Evolutionary conservation across 768 basidiomycete genomes (phyloP).

Genomic region (Trametes meyenii): DNA sequence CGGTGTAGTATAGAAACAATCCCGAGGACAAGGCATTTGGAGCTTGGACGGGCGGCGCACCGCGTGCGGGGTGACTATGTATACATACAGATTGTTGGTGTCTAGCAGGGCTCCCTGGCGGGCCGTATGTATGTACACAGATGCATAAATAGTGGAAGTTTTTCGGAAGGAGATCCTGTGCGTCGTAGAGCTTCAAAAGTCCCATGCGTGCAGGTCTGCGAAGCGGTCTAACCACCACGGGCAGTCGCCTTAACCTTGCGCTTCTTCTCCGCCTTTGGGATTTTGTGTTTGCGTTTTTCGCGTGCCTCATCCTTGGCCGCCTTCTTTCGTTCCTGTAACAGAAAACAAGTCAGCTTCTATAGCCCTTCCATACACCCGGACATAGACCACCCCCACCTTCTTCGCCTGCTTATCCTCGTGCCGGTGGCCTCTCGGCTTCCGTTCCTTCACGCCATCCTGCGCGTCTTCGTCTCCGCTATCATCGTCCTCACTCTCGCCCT

Average conservation of each 20-base stretch:
- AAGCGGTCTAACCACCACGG: conserved; percentile 27
- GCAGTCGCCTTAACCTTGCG: conserved; percentile 64
- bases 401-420: conserved; percentile 92
- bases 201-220: neutral
- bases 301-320: conserved; percentile 82
- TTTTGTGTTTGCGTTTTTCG: conserved; percentile 89
- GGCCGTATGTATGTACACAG: neutral
- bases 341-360: conserved; percentile 17
- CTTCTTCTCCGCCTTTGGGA: conserved; percentile 96
- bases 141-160: conserved; percentile 1
- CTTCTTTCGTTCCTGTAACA: conserved; percentile 84
- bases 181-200: too few relatives aligned
- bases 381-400: conserved; percentile 54
- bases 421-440: conserved; percentile 79
- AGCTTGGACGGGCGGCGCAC: conserved; percentile 4
- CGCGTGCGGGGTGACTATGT: neutral
- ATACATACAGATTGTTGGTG: neutral
- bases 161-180: neutral
- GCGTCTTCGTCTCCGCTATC: conserved; percentile 32
- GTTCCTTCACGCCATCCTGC: conserved; percentile 54
- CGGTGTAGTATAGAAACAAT: conserved; percentile 22
- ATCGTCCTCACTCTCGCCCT: conserved; percentile 25
- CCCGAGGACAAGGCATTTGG: conserved; percentile 7
- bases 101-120: neutral
- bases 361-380: neutral